A percentile compares a stretch with the other conserved stretches of the same genome.
Evolutionary conservation across 2,329 filamentous ascomycete species (phyloP).

Genomic region (Neonectria magnoliae): DNA sequence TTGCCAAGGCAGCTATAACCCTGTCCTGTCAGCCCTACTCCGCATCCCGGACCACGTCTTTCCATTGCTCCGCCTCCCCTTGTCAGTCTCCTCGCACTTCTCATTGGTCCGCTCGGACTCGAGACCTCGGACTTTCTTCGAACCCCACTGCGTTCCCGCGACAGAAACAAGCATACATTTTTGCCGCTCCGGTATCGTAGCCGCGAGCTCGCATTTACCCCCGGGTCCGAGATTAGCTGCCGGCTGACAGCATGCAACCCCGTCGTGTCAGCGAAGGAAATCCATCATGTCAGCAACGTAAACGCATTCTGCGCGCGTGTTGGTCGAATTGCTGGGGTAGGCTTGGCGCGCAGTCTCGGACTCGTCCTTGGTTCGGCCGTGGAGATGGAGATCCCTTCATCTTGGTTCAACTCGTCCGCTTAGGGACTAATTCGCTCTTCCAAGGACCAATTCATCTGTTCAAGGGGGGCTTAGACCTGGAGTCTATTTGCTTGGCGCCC

Average conservation of each 20-base stretch:
- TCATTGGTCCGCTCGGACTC: constrained; percentile 38
- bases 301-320: neutral
- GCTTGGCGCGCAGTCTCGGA: neutral
- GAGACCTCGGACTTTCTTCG: constrained; percentile 23
- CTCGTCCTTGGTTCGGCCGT: neutral
- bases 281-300: too few species aligned
- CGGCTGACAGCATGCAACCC: neutral
- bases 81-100: neutral
- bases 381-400: neutral
- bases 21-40: constrained; percentile 12
- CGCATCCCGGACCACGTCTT: neutral
- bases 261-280: neutral
- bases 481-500: neutral
- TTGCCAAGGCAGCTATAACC: neutral
- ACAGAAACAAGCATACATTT: neutral
- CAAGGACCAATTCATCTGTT: neutral
- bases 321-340: neutral
- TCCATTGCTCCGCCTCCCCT: neutral
- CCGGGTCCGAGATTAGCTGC: constrained; percentile 25
- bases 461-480: neutral
- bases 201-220: constrained; percentile 26
- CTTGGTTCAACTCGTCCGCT: neutral
- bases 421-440: neutral
- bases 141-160: neutral
- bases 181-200: neutral